Base-by-base conservation (phyloP, 2,329 filamentous ascomycete genomes). In the Apiospora marii region DNA sequence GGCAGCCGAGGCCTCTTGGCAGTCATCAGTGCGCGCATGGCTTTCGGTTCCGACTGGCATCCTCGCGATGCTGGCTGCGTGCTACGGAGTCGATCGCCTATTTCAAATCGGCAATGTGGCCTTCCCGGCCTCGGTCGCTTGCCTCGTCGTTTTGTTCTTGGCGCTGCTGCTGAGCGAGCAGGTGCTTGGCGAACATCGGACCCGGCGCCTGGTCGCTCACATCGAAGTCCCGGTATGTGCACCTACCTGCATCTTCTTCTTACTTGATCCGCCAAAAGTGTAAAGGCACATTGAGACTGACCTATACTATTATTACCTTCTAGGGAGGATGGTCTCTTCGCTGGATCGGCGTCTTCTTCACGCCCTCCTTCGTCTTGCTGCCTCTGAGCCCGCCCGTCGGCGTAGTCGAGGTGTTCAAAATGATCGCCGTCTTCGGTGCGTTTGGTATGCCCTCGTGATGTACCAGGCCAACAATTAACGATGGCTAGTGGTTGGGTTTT, bases 311-410 rank as follows among this genome's bases (percentile, higher is more conserved):
- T 43, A 76, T 51, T 68, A 51, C 68, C 44, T 73, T n/a, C 6
- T 73, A 90, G 87, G 87, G 87, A 67, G 86, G 86, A 10, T 91
- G 88, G 85, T 85, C 87, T 7, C 81, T 91, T 37, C 84, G 86
- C 61, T 91, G 88, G 84, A 90, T 91, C 76, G 89, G 86, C 72
- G 81, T 90, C 69, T 86, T 89, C 75, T 91, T 91, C 75, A 89
- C 86, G 3, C 89, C 88, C 12, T 86, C 88, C 0, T 91, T 91
- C 80, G 85, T 91, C 10, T 82, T 90, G 41, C 81, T 91, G 0
- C 89, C 89, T 8, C 82, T 91, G 1, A 90, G 88, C 75, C 85
- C 88, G 1, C 75, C 84, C 0, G 88, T 91, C 24, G 84, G 87
- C 27, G 84, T 85, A 1, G 76, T 84, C 0, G 89, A 91, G 76